Base-by-base conservation (phyloP, 129 eudicot genomes). In the Erigeron canadensis region DNA sequence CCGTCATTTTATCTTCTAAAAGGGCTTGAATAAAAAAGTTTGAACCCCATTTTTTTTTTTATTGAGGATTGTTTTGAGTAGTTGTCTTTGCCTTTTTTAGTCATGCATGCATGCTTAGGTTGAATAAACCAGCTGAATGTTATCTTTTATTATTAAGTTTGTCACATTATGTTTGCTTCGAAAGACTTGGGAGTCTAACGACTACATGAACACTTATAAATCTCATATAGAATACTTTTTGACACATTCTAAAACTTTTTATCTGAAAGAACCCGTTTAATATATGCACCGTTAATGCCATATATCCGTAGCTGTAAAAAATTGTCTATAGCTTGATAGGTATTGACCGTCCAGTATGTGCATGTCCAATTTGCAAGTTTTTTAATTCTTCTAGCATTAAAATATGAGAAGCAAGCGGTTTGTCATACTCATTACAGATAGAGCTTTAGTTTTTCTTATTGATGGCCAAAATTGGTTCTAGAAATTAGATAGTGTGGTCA, bases 41-140 rank as follows among this genome's bases (percentile, higher is more conserved):
- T 21, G 22, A 62, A 12, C 63, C 16, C 22, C 34, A 23, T 58
- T 58, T 54, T 51, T 55, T 70, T 15, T 62, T 8, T 28, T 47
- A 23, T 69, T 65, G 57, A 69, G 40, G 21, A 16, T 11, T 55
- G 38, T 17, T 56, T 21, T 4, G 28, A 12, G 44, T 63, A 65
- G 39, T 39, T 65, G 60, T 48, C 59, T 4, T 4, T 9, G 39
- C 21, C 54, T 17, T 34, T 65, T 38, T 42, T n/a, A n/a, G n/a
- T n/a, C 6, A 16, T 10, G 65, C 48, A 54, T 75, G 72, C 65
- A 74, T 74, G 64, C 18, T 16, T 64, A 74, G 72, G 34, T 51
- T 74, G 12, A 75, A 22, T 44, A 43, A 41, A 39, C 18, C 56
- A 53, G 15, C 8, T 64, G 7, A 44, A 59, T 38, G 56, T 65